phyloP scores from a whole-genome alignment of 2,329 filamentous ascomycete genomes.

The Neopestalotiopsis rosae region DNA sequence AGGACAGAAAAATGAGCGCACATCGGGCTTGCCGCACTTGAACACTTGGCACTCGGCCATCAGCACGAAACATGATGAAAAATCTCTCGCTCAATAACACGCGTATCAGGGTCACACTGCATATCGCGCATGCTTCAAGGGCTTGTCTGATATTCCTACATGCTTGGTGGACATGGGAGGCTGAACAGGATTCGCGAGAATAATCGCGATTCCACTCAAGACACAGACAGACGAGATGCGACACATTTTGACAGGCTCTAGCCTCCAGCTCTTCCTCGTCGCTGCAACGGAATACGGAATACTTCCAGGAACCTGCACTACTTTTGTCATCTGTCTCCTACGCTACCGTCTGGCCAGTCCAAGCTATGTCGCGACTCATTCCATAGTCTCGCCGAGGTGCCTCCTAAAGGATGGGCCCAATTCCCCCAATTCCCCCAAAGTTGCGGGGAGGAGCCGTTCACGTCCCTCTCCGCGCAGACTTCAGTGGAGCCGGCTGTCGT shows the following conservation, averaged over 20 bases:
- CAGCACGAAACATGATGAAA: background rate
- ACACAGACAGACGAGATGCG: background rate
- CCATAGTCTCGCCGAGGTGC: slow-evolving; percentile 6
- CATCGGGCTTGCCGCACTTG: background rate
- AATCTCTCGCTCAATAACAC: background rate
- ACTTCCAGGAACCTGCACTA: background rate
- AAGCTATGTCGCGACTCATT: slow-evolving; percentile 1
- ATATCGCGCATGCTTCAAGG: background rate
- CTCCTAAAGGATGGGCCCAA: background rate
- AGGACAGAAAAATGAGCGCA: background rate
- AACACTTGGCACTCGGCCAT: background rate
- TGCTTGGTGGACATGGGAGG: background rate
- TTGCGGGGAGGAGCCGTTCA: background rate
- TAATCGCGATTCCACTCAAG: background rate
- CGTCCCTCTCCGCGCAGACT: background rate
- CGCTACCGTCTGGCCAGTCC: background rate
- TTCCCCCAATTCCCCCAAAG: background rate
- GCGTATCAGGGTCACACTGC: background rate
- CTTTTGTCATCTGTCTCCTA: background rate
- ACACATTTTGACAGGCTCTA: too few species aligned
- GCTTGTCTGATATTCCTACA: background rate
- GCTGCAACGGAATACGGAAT: too few species aligned
- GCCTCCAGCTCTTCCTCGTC: too few species aligned
- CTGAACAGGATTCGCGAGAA: background rate
- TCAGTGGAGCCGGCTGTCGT: background rate